Percentiles rank a stretch among this genome's conserved stretches.
phyloP scores from a whole-genome alignment of 495 filamentous ascomycete genomes.

The Penicillium daleae region DNA sequence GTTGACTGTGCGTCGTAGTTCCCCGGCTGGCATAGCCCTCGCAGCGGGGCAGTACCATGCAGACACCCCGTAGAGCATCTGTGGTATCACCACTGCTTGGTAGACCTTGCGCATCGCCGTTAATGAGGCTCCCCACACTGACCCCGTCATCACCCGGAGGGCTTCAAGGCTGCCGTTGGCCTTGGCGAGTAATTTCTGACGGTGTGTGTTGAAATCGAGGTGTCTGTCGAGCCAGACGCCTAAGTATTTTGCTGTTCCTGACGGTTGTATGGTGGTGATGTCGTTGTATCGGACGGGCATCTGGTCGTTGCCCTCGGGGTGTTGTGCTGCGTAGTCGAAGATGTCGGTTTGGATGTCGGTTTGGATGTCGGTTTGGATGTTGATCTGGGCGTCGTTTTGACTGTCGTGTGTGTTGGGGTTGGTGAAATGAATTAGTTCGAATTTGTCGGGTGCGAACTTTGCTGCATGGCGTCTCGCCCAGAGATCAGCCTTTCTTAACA shows the following conservation, averaged over 20 bases:
- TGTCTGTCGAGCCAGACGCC: constrained; percentile 23
- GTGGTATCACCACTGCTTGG: constrained; percentile 23
- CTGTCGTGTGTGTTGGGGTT: neutral
- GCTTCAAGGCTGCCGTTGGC: constrained; percentile 16
- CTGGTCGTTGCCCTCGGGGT: neutral
- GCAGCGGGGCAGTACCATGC: constrained; percentile 15
- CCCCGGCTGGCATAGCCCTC: no score
- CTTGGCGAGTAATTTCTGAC: constrained; percentile 16
- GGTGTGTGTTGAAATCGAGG: constrained; percentile 18
- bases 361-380: no score
- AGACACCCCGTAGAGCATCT: constrained; percentile 22
- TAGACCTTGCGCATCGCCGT: constrained; percentile 18
- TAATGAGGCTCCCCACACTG: constrained; percentile 21
- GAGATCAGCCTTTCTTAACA: neutral
- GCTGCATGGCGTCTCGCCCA: constrained; percentile 23
- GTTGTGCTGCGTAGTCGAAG: neutral
- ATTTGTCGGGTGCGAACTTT: constrained; percentile 22
- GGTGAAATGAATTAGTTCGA: constrained; percentile 14
- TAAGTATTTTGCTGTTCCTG: constrained; percentile 7
- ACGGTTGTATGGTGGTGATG: neutral
- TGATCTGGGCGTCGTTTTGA: no score
- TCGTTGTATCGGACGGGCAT: neutral
- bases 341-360: neutral
- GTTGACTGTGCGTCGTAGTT: neutral
- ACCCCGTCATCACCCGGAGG: constrained; percentile 15